Percentiles rank a stretch among this genome's conserved stretches.
phyloP scores from a whole-genome alignment of 2,329 filamentous ascomycete species.

The Aspergillus candidus region DNA sequence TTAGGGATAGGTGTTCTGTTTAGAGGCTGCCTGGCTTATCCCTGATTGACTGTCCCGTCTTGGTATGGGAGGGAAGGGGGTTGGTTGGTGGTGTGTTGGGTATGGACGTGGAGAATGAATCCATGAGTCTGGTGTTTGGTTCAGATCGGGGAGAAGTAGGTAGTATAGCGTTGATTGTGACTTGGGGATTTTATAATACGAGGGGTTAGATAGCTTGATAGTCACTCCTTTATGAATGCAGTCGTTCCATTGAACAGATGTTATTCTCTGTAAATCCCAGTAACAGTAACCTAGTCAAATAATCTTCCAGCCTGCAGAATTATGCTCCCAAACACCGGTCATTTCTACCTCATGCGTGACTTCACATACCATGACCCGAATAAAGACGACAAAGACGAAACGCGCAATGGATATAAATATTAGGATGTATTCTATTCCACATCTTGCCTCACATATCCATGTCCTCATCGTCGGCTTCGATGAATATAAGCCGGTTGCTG shows the following conservation, averaged over 20 bases:
- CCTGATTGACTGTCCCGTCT: too few species aligned
- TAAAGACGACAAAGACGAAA: background rate
- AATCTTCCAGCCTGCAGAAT: slow-evolving; percentile 4
- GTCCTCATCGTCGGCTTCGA: slow-evolving; percentile 54
- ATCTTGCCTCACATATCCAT: slow-evolving; percentile 37
- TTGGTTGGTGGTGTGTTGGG: too few species aligned
- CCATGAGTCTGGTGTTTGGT: background rate
- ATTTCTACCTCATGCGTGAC: too few species aligned
- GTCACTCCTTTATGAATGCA: too few species aligned
- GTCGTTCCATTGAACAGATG: too few species aligned
- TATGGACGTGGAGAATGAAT: background rate
- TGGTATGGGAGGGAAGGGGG: background rate
- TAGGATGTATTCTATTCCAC: slow-evolving; percentile 9
- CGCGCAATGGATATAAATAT: slow-evolving; percentile 1
- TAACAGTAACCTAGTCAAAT: background rate
- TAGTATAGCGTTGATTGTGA: too few species aligned
- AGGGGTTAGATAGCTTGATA: too few species aligned
- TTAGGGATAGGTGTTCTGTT: slow-evolving; percentile 24
- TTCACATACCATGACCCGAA: too few species aligned
- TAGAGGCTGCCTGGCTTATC: slow-evolving; percentile 5
- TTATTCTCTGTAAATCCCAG: too few species aligned
- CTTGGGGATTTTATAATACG: too few species aligned
- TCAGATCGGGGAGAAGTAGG: too few species aligned
- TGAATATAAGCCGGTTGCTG: slow-evolving; percentile 64
- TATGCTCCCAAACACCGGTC: background rate